A percentile compares a stretch with the other conserved stretches of the same genome.
Conservation (phyloP, 805 yeast species). For the Cephaloascus albidus region DNA sequence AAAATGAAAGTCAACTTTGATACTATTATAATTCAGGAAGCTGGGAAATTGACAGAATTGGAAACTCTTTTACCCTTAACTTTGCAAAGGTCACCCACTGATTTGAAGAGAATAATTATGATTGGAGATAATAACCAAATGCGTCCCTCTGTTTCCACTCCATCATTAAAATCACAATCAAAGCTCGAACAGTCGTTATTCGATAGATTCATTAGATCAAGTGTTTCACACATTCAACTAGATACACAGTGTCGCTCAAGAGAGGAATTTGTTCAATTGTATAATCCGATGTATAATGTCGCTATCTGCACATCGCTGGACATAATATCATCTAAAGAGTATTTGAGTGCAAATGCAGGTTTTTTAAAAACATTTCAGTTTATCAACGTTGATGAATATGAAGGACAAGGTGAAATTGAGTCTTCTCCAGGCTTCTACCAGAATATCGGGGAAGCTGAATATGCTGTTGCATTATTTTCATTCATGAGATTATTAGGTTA, state of each 20-base stretch:
- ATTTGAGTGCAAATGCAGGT: conserved; percentile 22
- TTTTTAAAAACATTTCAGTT: conserved; percentile 18
- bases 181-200: conserved; percentile 13
- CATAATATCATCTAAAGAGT: too few relatives aligned
- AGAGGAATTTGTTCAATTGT: conserved; percentile 7
- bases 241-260: conserved; percentile 13
- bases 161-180: conserved; percentile 4
- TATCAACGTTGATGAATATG: conserved; percentile 17
- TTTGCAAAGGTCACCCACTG: conserved; percentile 2
- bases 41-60: conserved; percentile 17
- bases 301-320: not conserved
- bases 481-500: conserved; percentile 38
- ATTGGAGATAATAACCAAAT: conserved; percentile 21
- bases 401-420: conserved; percentile 18
- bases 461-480: conserved; percentile 30
- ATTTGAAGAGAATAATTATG: conserved; percentile 16
- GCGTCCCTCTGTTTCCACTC: conserved; percentile 11
- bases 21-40: conserved; percentile 20
- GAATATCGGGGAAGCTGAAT: conserved; percentile 40
- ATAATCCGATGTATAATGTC: not conserved
- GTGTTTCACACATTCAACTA: conserved; percentile 7
- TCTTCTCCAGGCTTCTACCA: conserved; percentile 16
- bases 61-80: conserved; percentile 20
- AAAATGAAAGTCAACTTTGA: conserved; percentile 12
- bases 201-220: conserved; percentile 10